Conservation (phyloP, 352 stramenopile genomes). For the Globisporangium camurandrum region DNA sequence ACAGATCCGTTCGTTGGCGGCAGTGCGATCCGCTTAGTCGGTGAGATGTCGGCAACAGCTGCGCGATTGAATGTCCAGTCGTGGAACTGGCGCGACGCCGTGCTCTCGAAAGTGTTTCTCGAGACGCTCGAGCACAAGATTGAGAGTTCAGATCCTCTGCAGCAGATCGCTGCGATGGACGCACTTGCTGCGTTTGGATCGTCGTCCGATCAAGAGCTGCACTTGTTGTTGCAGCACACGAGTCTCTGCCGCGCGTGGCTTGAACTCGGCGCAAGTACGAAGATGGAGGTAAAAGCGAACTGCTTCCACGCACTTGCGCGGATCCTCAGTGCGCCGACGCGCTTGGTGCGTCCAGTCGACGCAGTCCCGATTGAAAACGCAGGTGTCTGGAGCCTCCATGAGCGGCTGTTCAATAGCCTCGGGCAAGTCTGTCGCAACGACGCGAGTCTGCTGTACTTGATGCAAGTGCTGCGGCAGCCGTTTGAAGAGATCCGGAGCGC, state of each 20-base stretch:
- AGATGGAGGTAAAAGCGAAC: constrained; percentile 69
- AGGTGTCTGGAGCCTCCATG: constrained; percentile 53
- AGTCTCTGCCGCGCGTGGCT: constrained; percentile 57
- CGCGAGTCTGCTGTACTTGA: constrained; percentile 56
- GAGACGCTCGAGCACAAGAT: constrained; percentile 64
- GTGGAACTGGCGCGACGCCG: constrained; percentile 71
- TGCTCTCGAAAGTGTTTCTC: constrained; percentile 74
- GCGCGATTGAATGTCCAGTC: constrained; percentile 56
- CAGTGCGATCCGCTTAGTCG: constrained; percentile 67
- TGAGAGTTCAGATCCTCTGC: constrained; percentile 44
- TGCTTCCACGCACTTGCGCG: constrained; percentile 61
- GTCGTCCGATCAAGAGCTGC: constrained; percentile 74
- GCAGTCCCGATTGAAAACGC: constrained; percentile 46
- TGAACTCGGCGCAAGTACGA: constrained; percentile 41
- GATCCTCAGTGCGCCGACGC: constrained; percentile 44
- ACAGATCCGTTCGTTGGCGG: constrained; percentile 73
- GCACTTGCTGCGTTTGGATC: constrained; percentile 70
- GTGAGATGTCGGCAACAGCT: constrained; percentile 64
- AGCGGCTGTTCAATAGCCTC: constrained; percentile 58
- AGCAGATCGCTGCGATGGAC: constrained; percentile 84
- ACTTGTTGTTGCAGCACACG: constrained; percentile 65
- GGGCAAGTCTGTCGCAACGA: constrained; percentile 43
- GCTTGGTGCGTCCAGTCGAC: constrained; percentile 22
- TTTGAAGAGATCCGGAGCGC: constrained; percentile 77
- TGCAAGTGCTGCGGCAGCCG: constrained; percentile 72